Conservation (phyloP, 768 basidiomycete species). For the Baorangia bicolor region DNA sequence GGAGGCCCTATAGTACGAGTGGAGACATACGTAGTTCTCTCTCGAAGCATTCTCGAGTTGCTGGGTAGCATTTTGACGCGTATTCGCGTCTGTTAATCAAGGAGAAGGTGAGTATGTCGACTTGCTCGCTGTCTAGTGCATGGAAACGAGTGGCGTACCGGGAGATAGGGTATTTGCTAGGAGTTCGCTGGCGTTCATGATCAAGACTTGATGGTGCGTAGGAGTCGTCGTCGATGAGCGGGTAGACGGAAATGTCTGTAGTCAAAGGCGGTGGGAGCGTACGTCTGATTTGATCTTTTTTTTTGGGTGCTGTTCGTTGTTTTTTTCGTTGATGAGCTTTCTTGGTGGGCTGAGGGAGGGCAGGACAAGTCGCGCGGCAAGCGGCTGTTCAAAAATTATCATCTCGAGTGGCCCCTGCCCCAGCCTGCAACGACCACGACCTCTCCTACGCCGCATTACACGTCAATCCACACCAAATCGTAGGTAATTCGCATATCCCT, state of each 20-base stretch:
- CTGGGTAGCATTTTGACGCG: slow-evolving; percentile 89
- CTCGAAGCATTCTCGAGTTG: slow-evolving; percentile 83
- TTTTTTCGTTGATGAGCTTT: background rate
- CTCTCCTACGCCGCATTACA: slow-evolving; percentile 8
- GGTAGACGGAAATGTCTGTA: slow-evolving; percentile 13
- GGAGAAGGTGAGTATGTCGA: slow-evolving; percentile 24
- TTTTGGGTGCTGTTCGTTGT: background rate
- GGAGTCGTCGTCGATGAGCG: slow-evolving; percentile 24
- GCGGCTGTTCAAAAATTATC: slow-evolving; percentile 36
- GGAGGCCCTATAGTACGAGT: background rate
- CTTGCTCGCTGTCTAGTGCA: slow-evolving; percentile 35
- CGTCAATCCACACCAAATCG: slow-evolving; percentile 17
- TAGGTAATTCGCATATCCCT: slow-evolving; percentile 14
- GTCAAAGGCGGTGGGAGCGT: slow-evolving; percentile 12
- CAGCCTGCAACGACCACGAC: slow-evolving; percentile 7
- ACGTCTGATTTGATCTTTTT: slow-evolving; percentile 15
- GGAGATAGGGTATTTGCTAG: slow-evolving; percentile 91
- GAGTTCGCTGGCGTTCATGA: slow-evolving; percentile 89
- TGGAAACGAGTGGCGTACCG: slow-evolving; percentile 51
- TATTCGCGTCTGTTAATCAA: slow-evolving; percentile 65
- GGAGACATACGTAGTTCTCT: slow-evolving; percentile 83
- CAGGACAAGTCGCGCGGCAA: slow-evolving; percentile 30
- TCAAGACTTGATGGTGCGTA: slow-evolving; percentile 31
- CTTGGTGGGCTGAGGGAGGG: slow-evolving; percentile 27
- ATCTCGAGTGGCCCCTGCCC: background rate